phyloP scores from a whole-genome alignment of 2,329 filamentous ascomycete species.

The Thermomyces lanuginosus region DNA sequence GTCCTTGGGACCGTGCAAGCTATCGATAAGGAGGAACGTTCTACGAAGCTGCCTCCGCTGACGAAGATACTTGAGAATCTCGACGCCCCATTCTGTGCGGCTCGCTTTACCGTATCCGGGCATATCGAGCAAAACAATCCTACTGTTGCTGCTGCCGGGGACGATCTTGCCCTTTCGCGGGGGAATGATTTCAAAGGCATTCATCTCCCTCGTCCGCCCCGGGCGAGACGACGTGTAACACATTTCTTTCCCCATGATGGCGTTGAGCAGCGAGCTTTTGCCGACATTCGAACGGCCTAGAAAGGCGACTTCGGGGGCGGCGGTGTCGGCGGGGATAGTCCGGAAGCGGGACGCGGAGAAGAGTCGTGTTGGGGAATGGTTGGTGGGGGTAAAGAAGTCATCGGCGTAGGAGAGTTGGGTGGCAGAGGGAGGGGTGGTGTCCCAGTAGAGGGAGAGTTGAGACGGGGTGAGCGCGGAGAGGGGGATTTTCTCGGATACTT shows the following conservation, averaged over 20 bases:
- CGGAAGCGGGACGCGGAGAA: slow-evolving; percentile 47
- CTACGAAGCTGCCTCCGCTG: slow-evolving; percentile 45
- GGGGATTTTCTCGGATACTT: slow-evolving; percentile 11
- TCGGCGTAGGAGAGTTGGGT: slow-evolving; percentile 31
- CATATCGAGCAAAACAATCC: slow-evolving; percentile 50
- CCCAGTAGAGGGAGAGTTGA: slow-evolving; percentile 33
- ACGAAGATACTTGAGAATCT: slow-evolving; percentile 53
- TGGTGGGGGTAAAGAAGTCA: slow-evolving; percentile 30
- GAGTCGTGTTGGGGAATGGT: slow-evolving; percentile 37
- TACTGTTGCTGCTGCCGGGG: too few species aligned
- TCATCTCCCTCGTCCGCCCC: slow-evolving; percentile 49
- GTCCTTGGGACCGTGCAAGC: slow-evolving; percentile 46
- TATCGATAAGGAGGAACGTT: slow-evolving; percentile 49
- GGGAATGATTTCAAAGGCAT: slow-evolving; percentile 47
- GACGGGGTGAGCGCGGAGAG: slow-evolving; percentile 18
- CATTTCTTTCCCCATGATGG: slow-evolving; percentile 36
- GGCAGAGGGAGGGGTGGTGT: slow-evolving; percentile 30
- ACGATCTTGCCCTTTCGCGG: slow-evolving; percentile 26
- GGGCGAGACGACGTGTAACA: slow-evolving; percentile 44
- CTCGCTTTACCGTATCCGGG: slow-evolving; percentile 53
- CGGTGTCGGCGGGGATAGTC: slow-evolving; percentile 36
- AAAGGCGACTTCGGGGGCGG: slow-evolving; percentile 47
- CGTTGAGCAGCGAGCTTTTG: slow-evolving; percentile 51
- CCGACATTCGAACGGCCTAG: slow-evolving; percentile 56
- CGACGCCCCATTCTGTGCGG: slow-evolving; percentile 44